Base-by-base conservation (phyloP, 2,329 filamentous ascomycete genomes). In the Clarireedia hainanense region DNA sequence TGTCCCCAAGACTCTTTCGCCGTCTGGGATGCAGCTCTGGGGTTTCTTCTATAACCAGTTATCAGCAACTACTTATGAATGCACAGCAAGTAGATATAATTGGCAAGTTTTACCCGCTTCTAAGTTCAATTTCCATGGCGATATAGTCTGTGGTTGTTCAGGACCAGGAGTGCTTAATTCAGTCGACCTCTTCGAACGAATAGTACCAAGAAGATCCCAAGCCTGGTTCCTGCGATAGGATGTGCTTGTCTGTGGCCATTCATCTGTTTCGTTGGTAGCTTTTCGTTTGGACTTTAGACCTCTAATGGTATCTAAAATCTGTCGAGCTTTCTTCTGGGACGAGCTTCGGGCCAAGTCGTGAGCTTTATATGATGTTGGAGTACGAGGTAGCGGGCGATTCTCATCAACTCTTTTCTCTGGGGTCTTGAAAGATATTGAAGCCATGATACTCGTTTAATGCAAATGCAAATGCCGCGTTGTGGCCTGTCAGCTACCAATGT, bases 1-100 rank as follows among this genome's bases (percentile, higher is more conserved):
- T 58, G 52, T 65, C 58, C 9, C 60, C 52, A 15, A 65, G 54
- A 58, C 65, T 67, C 49, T 60, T 65, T 23, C 65, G 57, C 54
- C 63, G 55, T 36, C 39, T 58, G 9, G 52, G 51, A 42, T 40
- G 37, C 36, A 30, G n/a, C 24, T 45, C 27, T 6, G 46, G 45
- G 9, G 14, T 17, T 30, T 36, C 14, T 9, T 39, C 51, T 57
- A 20, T 36, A 14, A 24, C 37, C 0, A 39, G 24, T 47, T 5
- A 12, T 9, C 9, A 42, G 47, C 27, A 54, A 24, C 1, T 15
- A 2, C 17, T 26, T 0, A 5, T 2, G 14, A 27, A 39, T 5
- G 5, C 1, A 6, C 6, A 34, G 10, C 30, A 12, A 12, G 30
- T 9, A 26, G n/a, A 24, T 37, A 10, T 24, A 12, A 1, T 17